These are phyloP conservation scores for Rhodotorula diobovata DNA, from an alignment of 768 basidiomycete species.

Conservation along the genomic window DNA sequence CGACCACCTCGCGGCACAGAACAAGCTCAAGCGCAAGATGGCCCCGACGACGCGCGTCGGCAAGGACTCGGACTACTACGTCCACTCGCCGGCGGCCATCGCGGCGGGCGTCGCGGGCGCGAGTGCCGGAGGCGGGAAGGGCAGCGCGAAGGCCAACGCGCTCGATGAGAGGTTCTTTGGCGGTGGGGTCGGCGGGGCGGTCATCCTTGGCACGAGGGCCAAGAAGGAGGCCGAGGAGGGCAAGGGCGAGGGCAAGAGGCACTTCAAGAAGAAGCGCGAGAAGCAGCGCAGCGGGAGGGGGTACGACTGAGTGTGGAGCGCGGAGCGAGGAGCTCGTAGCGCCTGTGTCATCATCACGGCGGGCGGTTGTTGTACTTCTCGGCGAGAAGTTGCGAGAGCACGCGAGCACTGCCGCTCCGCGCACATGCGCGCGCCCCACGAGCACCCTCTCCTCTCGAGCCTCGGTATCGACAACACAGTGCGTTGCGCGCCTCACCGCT, in stretches of 20 bases:
- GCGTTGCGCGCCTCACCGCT: too few species aligned
- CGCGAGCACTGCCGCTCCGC: too few species aligned
- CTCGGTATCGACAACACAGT: too few species aligned
- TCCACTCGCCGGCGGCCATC: slow-evolving; percentile 48
- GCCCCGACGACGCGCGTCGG: slow-evolving; percentile 81
- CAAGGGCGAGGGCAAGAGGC: slow-evolving; percentile 59
- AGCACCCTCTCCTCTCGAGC: too few species aligned
- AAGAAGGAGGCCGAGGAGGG: slow-evolving; percentile 50
- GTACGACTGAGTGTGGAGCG: slow-evolving; percentile 56
- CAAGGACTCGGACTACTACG: slow-evolving; percentile 77
- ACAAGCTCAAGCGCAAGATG: slow-evolving; percentile 70
- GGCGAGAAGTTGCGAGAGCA: too few species aligned
- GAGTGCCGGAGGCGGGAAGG: slow-evolving; percentile 33
- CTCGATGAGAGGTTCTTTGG: slow-evolving; percentile 82
- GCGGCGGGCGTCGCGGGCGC: slow-evolving; percentile 43
- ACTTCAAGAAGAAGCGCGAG: slow-evolving; percentile 71
- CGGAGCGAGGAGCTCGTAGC: too few species aligned
- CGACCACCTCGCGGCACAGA: slow-evolving; percentile 54
- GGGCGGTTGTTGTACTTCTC: neutral
- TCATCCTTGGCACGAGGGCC: slow-evolving; percentile 48
- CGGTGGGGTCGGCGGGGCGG: slow-evolving; percentile 45
- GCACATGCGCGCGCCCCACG: too few species aligned
- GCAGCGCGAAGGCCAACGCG: slow-evolving; percentile 59
- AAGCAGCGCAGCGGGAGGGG: slow-evolving; percentile 92
- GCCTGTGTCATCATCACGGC: neutral